phyloP scores from a whole-genome alignment of 2,329 filamentous ascomycete genomes.

The Cadophora sp. region DNA sequence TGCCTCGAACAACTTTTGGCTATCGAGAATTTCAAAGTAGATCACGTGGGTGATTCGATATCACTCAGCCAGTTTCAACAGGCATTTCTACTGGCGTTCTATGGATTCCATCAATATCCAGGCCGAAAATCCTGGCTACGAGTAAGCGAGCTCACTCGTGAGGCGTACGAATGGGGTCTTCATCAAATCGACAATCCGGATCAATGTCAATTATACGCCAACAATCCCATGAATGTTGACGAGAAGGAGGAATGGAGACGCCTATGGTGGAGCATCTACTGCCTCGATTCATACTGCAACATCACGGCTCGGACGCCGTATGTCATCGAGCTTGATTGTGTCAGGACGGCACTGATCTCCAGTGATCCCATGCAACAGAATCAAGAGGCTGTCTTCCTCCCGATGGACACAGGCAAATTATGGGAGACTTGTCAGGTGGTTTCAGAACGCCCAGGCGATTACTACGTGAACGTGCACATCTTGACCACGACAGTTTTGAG shows the following conservation, averaged over 20 bases:
- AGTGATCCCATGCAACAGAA: too few relatives aligned
- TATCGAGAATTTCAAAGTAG: slow-evolving; percentile 23
- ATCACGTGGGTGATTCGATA: too few relatives aligned
- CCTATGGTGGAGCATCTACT: slow-evolving; percentile 49
- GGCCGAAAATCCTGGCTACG: slow-evolving; percentile 46
- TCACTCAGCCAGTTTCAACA: slow-evolving; percentile 44
- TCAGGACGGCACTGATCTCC: slow-evolving; percentile 44
- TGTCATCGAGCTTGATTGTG: slow-evolving; percentile 42
- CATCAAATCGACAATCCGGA: slow-evolving; percentile 46
- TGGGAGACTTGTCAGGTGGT: too few relatives aligned
- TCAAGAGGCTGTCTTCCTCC: slow-evolving; percentile 25
- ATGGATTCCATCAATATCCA: slow-evolving; percentile 48
- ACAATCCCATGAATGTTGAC: slow-evolving; percentile 38
- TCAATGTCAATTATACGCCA: slow-evolving; percentile 40
- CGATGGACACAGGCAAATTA: too few relatives aligned
- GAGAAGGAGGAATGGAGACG: slow-evolving; percentile 48
- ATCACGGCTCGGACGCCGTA: slow-evolving; percentile 43
- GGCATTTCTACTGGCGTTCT: slow-evolving; percentile 47
- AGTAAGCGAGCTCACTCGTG: slow-evolving; percentile 45
- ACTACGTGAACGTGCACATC: too few relatives aligned
- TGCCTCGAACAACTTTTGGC: too few relatives aligned
- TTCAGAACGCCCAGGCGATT: too few relatives aligned
- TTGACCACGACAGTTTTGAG: too few relatives aligned
- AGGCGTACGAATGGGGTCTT: slow-evolving; percentile 46
- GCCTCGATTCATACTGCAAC: slow-evolving; percentile 48